A percentile compares a stretch with the other conserved stretches of the same genome.
phyloP scores from a whole-genome alignment of 1,284 basidiomycete species.

The Phlebopus sp. region DNA sequence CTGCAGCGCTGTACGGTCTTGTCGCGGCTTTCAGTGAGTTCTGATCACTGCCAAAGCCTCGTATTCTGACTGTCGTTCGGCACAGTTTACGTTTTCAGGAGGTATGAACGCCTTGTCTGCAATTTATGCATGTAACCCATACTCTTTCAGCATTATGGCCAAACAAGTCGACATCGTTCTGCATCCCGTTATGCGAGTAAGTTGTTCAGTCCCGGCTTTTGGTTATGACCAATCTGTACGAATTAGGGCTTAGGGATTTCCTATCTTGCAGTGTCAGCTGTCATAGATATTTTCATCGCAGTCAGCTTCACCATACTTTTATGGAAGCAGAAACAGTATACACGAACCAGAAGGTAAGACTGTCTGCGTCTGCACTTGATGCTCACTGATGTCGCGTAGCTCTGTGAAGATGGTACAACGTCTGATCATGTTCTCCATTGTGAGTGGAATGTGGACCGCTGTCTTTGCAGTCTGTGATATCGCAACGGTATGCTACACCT shows the following conservation, averaged over 20 bases:
- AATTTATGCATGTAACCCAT: too few relatives aligned
- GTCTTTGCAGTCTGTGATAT: slow-evolving; percentile 16
- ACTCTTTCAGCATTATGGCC: not conserved
- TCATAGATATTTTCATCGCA: slow-evolving; percentile 2
- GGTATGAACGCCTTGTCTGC: not conserved
- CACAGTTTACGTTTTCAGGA: slow-evolving; percentile 3
- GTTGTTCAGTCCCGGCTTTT: not conserved
- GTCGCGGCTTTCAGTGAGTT: not conserved
- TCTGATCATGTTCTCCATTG: slow-evolving; percentile 16
- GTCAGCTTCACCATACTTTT: not conserved
- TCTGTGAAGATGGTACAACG: slow-evolving; percentile 11
- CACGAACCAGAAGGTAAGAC: not conserved
- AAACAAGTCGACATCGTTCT: not conserved
- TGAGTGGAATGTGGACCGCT: slow-evolving; percentile 24
- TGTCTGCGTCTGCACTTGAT: too few relatives aligned
- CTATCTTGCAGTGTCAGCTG: slow-evolving; percentile 2
- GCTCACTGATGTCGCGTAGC: not conserved
- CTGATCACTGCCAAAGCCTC: not conserved
- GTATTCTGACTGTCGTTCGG: not conserved
- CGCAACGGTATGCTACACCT: slow-evolving; percentile 8
- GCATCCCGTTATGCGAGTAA: not conserved
- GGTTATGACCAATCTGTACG: not conserved
- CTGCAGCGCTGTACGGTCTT: slow-evolving; percentile 4
- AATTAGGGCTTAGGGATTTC: slow-evolving; percentile 2
- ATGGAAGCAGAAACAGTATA: not conserved